Conservation (phyloP, 495 filamentous ascomycete species). For the Neurospora pannonica region DNA sequence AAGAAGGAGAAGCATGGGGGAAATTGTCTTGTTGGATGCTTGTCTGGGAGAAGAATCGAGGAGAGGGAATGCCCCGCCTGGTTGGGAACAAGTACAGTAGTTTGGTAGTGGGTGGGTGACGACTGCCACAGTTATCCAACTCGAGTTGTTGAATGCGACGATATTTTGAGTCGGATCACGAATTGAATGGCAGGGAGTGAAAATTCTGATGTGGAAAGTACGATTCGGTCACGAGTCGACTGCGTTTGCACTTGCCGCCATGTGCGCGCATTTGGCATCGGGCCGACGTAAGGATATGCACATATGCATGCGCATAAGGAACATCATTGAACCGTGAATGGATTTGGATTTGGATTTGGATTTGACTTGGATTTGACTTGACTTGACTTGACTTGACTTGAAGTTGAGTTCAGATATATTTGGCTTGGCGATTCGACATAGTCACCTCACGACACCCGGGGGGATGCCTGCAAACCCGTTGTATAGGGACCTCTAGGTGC, state of each 20-base stretch:
- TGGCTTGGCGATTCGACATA: neutral
- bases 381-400: neutral
- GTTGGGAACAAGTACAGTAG: neutral
- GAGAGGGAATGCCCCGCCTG: neutral
- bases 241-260: neutral
- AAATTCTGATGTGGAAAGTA: neutral
- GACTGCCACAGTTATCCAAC: neutral
- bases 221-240: neutral
- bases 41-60: neutral
- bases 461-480: neutral
- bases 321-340: neutral
- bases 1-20: neutral
- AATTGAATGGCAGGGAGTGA: neutral
- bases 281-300: neutral
- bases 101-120: neutral
- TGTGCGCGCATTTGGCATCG: neutral
- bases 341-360: neutral
- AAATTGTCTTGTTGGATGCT: neutral
- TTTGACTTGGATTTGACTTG: neutral
- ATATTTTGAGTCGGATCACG: neutral
- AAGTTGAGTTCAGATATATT: neutral
- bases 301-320: neutral
- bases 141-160: neutral
- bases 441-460: neutral
- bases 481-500: neutral